Evolutionary conservation across 2,329 filamentous ascomycete genomes (phyloP).

Genomic region (Neopestalotiopsis clavispora): DNA sequence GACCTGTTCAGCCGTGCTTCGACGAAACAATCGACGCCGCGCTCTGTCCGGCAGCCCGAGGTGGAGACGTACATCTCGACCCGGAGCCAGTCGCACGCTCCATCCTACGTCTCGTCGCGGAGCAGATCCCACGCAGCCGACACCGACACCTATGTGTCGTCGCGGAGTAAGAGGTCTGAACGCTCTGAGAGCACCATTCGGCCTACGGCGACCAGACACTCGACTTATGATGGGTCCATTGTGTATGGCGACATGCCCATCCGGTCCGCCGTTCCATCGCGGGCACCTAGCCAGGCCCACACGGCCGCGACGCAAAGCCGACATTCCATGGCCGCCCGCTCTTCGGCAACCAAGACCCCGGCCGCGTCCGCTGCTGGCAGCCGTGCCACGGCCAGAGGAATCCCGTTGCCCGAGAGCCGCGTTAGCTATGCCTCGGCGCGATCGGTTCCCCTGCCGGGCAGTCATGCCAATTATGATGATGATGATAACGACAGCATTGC

Average conservation of each 20-base stretch:
- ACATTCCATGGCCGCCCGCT: slow-evolving; percentile 19
- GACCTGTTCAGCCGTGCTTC: slow-evolving; percentile 17
- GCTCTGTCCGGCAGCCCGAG: slow-evolving; percentile 17
- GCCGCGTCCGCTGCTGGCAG: slow-evolving; percentile 22
- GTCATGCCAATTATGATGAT: slow-evolving; percentile 43
- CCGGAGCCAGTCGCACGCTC: slow-evolving; percentile 27
- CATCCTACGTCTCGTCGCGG: slow-evolving; percentile 21
- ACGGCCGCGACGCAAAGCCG: slow-evolving; percentile 23
- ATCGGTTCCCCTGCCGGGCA: slow-evolving; percentile 11
- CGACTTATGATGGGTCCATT: slow-evolving; percentile 3
- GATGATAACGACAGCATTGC: slow-evolving; percentile 60
- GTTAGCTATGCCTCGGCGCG: slow-evolving; percentile 6
- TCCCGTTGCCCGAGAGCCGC: slow-evolving; percentile 14
- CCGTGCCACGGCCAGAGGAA: slow-evolving; percentile 12
- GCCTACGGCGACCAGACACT: slow-evolving; percentile 12
- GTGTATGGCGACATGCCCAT: slow-evolving; percentile 40
- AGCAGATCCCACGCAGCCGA: slow-evolving; percentile 37
- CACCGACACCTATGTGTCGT: slow-evolving; percentile 50
- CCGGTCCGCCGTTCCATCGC: slow-evolving; percentile 18
- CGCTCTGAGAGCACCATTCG: slow-evolving; percentile 39
- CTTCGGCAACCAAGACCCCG: slow-evolving; percentile 12
- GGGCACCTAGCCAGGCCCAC: slow-evolving; percentile 22
- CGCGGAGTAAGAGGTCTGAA: slow-evolving; percentile 34
- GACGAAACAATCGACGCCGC: slow-evolving; percentile 15
- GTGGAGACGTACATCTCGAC: slow-evolving; percentile 19